Base-by-base conservation (phyloP, 2,329 filamentous ascomycete species). In the Xylariaceae sp. region DNA sequence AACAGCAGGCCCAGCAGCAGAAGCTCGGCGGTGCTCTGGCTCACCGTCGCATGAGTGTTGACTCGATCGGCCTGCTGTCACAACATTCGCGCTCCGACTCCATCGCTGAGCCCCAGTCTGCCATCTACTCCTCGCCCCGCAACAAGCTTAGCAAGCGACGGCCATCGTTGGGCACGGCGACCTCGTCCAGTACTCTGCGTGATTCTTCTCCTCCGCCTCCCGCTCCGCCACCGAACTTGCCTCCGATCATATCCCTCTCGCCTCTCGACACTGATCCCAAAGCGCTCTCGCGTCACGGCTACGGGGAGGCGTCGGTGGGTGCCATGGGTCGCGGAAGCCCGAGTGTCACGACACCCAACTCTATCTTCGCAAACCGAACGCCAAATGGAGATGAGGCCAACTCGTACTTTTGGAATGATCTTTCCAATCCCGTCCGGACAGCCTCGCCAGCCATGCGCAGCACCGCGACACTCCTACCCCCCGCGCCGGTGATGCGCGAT, bases 11-110 rank as follows among this genome's bases (percentile, higher is more conserved):
- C 48, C 62, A 65, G 17, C 64, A 51, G 44, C 51, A 52, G 43
- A 55, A 53, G 36, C 14, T 63, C 40, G 63, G 54, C 46, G 60
- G 65, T 50, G 33, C 33, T 36, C 33, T 70, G 55, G 68, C 68
- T 36, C 12, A 12, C 10, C 69, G 70, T 44, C 73, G 71, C 49
- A 66, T 74, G 60, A 77, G 74, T 59, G 61, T 72, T 47, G 75
- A 76, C 58, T 70, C 71, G 31, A 59, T 68, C 22, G 67, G 63
- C 33, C 49, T 66, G 50, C 47, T 64, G 50, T 59, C 65, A 31
- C 57, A 57, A 40, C 49, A 50, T 36, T 45, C 39, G 14, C 33
- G 45, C 7, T 11, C 48, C 45, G 47, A 48, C 39, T 22, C 40
- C 18, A 44, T 35, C 48, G 45, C 32, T 42, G 50, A 48, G 19